Percentiles rank a stretch among this genome's conserved stretches.
phyloP scores from a whole-genome alignment of 805 yeast species.

The Ogataea ramenticola region DNA sequence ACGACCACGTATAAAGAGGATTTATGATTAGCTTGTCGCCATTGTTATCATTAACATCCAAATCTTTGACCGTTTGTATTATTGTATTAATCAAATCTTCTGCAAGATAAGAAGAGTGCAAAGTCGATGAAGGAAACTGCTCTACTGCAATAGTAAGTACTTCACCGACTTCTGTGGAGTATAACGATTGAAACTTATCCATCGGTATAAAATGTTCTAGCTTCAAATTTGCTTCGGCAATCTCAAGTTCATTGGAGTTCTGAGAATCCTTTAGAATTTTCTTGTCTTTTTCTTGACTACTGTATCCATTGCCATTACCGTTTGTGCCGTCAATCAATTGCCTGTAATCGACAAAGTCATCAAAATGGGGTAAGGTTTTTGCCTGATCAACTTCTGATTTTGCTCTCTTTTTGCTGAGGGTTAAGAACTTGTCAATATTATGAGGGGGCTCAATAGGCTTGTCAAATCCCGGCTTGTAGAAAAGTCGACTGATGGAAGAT shows the following conservation, averaged over 20 bases:
- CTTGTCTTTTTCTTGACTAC: too few relatives aligned
- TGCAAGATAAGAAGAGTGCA: not conserved
- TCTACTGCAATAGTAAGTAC: not conserved
- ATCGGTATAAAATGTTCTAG: not conserved
- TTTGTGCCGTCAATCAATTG: too few relatives aligned
- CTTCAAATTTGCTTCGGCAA: not conserved
- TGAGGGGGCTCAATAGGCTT: too few relatives aligned
- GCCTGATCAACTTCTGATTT: not conserved
- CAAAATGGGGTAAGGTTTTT: not conserved
- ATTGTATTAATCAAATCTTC: not conserved
- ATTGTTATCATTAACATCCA: not conserved
- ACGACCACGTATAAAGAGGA: slow-evolving; percentile 18
- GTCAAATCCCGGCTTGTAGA: too few relatives aligned
- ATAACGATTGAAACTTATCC: not conserved
- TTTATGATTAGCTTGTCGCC: slow-evolving; percentile 3
- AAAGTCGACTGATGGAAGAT: not conserved
- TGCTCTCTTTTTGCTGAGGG: not conserved
- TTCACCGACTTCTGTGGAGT: not conserved
- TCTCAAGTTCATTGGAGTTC: not conserved
- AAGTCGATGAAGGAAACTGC: not conserved
- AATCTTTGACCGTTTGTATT: not conserved
- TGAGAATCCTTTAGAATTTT: too few relatives aligned
- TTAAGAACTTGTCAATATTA: too few relatives aligned
- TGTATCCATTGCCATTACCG: too few relatives aligned
- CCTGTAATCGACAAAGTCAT: too few relatives aligned